Evolutionary conservation across 2,329 filamentous ascomycete species (phyloP), one percentile per base, ranked within the genome.

Genomic region (Fusarium tanahbumbuense): DNA sequence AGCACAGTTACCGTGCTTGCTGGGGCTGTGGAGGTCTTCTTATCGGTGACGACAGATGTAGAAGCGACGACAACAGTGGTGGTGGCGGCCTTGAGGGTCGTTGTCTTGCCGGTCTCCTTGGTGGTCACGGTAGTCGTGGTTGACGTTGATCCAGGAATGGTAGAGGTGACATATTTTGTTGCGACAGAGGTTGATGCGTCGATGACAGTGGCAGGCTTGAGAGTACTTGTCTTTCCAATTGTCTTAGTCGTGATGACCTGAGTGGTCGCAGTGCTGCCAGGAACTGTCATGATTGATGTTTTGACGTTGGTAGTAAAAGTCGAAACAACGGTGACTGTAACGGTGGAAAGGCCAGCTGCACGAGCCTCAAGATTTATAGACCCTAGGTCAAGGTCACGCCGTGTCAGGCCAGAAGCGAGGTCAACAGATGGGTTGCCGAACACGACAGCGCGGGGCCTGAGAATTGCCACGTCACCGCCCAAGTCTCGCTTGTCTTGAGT

Each of bases 71-170:
- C 55, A 0, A 65, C 23, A 2, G 72, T 73, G 6, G 55, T 60
- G 12, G 70, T 74, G 4, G 46, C 52, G 5, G 70, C 61, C 42
- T 74, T 74, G 18, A 74, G 64, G 3, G 72, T 74, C 16, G 64
- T 66, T 6, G 63, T 73, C 53, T 74, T 74, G 30, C 72, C 72
- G 3, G 60, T 60, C 6, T 70, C 70, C 46, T 70, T 59, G 15
- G 70, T 74, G 5, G 53, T 56, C 8, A 70, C 47, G 9, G 56
- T 8, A 5, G 67, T 72, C 0, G 72, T 71, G 5, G 72, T 73
- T 4, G 60, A 48, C 3, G 60, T 71, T 1, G 67, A 59, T 30
- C 72, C 72, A 1, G 64, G 47, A 13, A 74, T 50, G 0, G 64
- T 69, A 6, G 63, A 50, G 1, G 62, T 74, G 25, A 49, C 62